Evolutionary conservation across 768 basidiomycete species (phyloP).

Genomic region (Dictyophora rubrovolvata): DNA sequence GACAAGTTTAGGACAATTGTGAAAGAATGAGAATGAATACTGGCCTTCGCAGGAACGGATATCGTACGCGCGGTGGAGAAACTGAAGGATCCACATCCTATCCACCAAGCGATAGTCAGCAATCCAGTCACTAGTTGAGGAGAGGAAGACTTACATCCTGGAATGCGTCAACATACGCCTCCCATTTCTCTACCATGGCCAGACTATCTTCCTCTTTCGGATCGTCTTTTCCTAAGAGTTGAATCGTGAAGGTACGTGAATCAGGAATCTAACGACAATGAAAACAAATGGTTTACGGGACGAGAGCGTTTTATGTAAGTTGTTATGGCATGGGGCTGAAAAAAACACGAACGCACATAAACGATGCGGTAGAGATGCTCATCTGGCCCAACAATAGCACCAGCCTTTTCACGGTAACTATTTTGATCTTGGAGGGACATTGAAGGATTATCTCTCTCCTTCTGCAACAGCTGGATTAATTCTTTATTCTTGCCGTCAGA

Average conservation of each 20-base stretch:
- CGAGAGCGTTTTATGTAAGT: background rate
- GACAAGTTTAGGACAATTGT: constrained; percentile 18
- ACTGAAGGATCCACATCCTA: constrained; percentile 52
- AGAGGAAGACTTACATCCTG: constrained; percentile 25
- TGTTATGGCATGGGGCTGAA: background rate
- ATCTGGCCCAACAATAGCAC: constrained; percentile 62
- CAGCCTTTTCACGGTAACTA: constrained; percentile 54
- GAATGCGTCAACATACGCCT: constrained; percentile 68
- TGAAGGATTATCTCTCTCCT: constrained; percentile 46
- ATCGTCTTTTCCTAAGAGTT: constrained; percentile 74
- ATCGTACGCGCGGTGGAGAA: constrained; percentile 36
- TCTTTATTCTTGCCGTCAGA: constrained; percentile 63
- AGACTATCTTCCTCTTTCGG: constrained; percentile 67
- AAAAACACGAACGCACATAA: constrained; percentile 46
- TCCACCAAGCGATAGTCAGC: background rate
- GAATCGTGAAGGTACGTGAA: constrained; percentile 57
- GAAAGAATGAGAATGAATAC: constrained; percentile 12
- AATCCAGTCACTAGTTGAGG: background rate
- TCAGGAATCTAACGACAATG: constrained; percentile 41
- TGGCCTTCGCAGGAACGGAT: constrained; percentile 61
- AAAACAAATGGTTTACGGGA: background rate
- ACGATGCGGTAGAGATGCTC: constrained; percentile 74
- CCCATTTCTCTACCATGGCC: constrained; percentile 68
- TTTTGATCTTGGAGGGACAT: constrained; percentile 67
- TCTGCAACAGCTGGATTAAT: constrained; percentile 57